Conservation (phyloP, 129 eudicot genomes). For the Centella asiatica region DNA sequence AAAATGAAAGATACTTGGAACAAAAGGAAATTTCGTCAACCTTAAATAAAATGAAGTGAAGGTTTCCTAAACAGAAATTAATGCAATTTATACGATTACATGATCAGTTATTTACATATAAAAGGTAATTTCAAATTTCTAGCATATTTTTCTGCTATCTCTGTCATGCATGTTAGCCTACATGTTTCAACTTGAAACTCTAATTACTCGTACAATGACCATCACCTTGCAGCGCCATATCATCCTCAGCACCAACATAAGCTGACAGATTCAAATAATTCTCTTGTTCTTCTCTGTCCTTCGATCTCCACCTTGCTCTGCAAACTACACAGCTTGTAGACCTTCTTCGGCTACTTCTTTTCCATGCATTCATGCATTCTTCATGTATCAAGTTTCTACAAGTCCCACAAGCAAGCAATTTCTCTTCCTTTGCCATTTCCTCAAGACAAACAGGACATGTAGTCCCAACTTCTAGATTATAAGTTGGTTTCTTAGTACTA, state of each 20-base stretch:
- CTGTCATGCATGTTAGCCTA: background rate
- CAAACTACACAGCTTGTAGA: constrained; percentile 69
- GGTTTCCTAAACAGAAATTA: no score
- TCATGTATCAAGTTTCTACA: constrained; percentile 73
- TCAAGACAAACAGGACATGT: constrained; percentile 79
- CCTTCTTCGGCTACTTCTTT: constrained; percentile 48
- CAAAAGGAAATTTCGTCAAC: no score
- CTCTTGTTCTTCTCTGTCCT: constrained; percentile 40
- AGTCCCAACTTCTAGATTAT: constrained; percentile 35
- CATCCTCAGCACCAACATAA: constrained; percentile 43
- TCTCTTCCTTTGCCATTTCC: constrained; percentile 47
- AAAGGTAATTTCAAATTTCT: no score
- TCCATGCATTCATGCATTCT: constrained; percentile 82
- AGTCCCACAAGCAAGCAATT: constrained; percentile 63
- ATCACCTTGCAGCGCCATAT: constrained; percentile 8
- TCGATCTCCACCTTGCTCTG: constrained; percentile 56
- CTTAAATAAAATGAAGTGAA: no score
- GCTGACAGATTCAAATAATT: constrained; percentile 82
- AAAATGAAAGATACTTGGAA: no score
- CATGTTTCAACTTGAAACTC: background rate
- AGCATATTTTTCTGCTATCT: no score
- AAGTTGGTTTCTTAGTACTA: constrained; percentile 1
- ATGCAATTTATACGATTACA: no score
- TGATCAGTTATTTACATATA: no score
- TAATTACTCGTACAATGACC: constrained; percentile 8